Evolutionary conservation across 305 asterid genomes (phyloP).

Genomic region (Solanum hybrid): DNA sequence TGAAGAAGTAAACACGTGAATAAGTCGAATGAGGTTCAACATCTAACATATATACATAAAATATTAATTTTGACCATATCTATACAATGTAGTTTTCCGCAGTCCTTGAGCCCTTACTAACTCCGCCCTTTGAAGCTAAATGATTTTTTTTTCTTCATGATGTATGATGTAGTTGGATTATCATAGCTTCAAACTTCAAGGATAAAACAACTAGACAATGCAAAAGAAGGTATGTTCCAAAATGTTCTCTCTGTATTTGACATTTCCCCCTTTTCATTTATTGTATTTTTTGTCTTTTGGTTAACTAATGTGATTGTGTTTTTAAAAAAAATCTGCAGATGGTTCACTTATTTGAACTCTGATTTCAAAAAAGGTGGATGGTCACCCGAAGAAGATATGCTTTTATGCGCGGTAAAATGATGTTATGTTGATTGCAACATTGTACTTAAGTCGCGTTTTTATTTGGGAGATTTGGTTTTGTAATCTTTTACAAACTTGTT

Average conservation of each 20-base stretch:
- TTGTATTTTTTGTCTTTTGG: neutral
- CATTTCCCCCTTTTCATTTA: neutral
- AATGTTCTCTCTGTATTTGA: conserved; percentile 12
- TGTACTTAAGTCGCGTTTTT: neutral
- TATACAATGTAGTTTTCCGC: neutral
- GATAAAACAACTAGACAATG: conserved; percentile 97
- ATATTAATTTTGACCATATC: no score
- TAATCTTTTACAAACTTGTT: neutral
- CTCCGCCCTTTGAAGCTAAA: neutral
- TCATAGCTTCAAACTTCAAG: conserved; percentile 80
- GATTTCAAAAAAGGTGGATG: conserved; percentile 98
- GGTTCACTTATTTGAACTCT: conserved; percentile 94
- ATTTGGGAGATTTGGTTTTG: neutral
- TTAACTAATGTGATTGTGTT: conserved; percentile 7
- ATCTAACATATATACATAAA: no score
- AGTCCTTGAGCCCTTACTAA: neutral
- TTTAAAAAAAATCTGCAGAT: conserved; percentile 29
- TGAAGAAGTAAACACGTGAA: fast-evolving
- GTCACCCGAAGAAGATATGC: conserved; percentile 95
- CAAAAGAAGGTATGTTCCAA: conserved; percentile 74
- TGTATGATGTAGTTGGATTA: conserved; percentile 58
- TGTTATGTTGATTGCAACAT: neutral
- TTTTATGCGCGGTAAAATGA: conserved; percentile 71
- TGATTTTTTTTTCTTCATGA: neutral
- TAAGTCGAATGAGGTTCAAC: neutral